Percentiles rank a stretch among this genome's conserved stretches.
Conservation (phyloP, 1,284 basidiomycete species). For the Polyporus tsugae region DNA sequence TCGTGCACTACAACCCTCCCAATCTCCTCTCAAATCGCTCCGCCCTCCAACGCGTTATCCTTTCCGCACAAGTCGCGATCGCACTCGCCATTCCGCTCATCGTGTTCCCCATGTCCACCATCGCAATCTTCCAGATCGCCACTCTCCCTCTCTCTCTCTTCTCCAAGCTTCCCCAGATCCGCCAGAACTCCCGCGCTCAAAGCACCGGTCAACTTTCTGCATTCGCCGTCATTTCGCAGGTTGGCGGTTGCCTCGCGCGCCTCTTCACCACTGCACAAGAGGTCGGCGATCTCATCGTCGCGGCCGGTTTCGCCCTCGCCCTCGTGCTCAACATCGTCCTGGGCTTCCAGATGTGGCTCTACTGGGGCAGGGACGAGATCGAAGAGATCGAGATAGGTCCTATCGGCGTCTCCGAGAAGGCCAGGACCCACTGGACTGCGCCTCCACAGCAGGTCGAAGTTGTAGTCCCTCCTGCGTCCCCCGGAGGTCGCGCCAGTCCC, state of each 20-base stretch:
- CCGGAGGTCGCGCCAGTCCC: conserved; percentile 46
- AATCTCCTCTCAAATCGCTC: conserved; percentile 28
- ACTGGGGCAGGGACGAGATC: conserved; percentile 72
- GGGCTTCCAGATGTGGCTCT: conserved; percentile 83
- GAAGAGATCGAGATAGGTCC: conserved; percentile 40
- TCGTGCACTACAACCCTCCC: conserved; percentile 62
- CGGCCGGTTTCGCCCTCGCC: conserved; percentile 83
- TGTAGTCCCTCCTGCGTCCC: conserved; percentile 45
- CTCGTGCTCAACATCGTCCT: conserved; percentile 83
- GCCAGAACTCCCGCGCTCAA: conserved; percentile 73
- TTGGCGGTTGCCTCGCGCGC: conserved; percentile 86
- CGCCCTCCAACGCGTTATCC: conserved; percentile 34
- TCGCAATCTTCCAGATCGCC: conserved; percentile 75
- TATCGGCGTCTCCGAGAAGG: conserved; percentile 36
- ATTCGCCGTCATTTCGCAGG: conserved; percentile 86
- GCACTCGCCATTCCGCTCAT: conserved; percentile 56
- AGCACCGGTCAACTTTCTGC: conserved; percentile 92
- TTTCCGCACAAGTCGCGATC: conserved; percentile 51
- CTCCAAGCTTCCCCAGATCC: conserved; percentile 89
- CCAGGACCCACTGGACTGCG: conserved; percentile 40
- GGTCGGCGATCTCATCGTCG: conserved; percentile 81
- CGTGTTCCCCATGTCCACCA: conserved; percentile 55
- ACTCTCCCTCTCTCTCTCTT: conserved; percentile 88
- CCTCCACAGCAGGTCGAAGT: conserved; percentile 50
- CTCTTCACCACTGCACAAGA: conserved; percentile 91